phyloP scores from a whole-genome alignment of 306 rosid genomes.

The Sechiopsis laciniata region DNA sequence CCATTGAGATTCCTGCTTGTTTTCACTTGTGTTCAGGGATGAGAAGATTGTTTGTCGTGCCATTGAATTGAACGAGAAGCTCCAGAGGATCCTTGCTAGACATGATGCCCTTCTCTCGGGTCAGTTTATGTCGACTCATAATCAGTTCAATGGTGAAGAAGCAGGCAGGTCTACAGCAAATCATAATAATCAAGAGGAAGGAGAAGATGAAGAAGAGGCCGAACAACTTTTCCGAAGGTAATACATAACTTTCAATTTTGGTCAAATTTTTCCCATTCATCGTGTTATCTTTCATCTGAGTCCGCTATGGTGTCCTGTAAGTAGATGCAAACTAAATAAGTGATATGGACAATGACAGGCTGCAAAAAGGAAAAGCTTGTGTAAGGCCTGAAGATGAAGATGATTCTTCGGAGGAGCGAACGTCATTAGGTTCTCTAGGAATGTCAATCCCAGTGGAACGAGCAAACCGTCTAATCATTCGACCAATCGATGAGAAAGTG shows the following conservation, averaged over 20 bases:
- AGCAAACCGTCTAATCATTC: slow-evolving; percentile 70
- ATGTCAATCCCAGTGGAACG: slow-evolving; percentile 44
- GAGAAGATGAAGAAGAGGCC: slow-evolving; percentile 79
- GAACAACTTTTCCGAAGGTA: slow-evolving; percentile 89
- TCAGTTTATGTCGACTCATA: slow-evolving; percentile 38
- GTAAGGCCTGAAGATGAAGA: slow-evolving; percentile 73
- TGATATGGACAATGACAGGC: slow-evolving; percentile 38
- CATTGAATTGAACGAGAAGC: slow-evolving; percentile 77
- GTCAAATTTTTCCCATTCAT: background rate
- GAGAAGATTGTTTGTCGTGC: slow-evolving; percentile 77
- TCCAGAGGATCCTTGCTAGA: slow-evolving; percentile 77
- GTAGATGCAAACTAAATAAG: background rate
- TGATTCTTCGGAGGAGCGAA: slow-evolving; percentile 33
- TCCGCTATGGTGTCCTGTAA: background rate
- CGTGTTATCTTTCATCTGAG: background rate
- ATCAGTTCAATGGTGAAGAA: slow-evolving; percentile 42
- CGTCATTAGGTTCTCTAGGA: slow-evolving; percentile 46
- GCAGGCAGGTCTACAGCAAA: slow-evolving; percentile 40
- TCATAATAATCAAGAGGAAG: slow-evolving; percentile 43
- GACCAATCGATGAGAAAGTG: slow-evolving; percentile 51
- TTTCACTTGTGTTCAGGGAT: slow-evolving; percentile 36
- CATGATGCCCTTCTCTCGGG: slow-evolving; percentile 75
- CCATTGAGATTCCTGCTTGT: slow-evolving; percentile 13
- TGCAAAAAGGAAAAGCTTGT: slow-evolving; percentile 94
- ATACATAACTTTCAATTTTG: background rate